These are phyloP conservation scores for Ambispora gerdemannii DNA, from an alignment of 192 early-diverging fungal species.

Conservation along the genomic window DNA sequence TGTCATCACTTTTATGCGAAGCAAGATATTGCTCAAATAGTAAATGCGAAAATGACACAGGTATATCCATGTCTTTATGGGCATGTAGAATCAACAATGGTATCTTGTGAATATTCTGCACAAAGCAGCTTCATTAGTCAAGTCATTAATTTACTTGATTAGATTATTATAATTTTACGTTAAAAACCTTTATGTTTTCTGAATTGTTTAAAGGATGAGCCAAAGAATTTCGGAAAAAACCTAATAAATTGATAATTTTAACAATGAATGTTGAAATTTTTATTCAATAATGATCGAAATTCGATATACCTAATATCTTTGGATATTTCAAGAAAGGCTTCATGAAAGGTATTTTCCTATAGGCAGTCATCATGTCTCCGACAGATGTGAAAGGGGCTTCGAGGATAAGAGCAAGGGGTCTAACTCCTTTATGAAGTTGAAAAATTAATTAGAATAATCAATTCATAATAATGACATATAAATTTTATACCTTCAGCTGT, in stretches of 20 bases:
- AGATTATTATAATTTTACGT: not conserved
- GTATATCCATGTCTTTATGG: constrained; percentile 37
- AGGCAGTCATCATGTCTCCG: constrained; percentile 40
- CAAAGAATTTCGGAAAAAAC: constrained; percentile 35
- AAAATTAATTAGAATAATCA: not conserved
- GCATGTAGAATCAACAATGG: constrained; percentile 38
- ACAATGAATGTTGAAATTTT: not conserved
- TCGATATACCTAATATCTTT: not conserved
- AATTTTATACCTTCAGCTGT: constrained; percentile 24
- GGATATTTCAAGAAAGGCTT: constrained; percentile 36
- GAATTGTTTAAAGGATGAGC: constrained; percentile 39
- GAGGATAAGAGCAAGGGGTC: constrained; percentile 32
- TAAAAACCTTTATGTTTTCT: constrained; percentile 31
- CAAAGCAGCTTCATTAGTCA: not conserved
- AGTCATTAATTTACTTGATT: not conserved
- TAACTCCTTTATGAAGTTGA: not conserved
- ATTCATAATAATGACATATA: not conserved
- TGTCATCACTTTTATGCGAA: no score
- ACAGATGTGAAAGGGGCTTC: constrained; percentile 41
- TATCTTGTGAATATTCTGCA: not conserved
- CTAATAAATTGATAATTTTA: constrained; percentile 23
- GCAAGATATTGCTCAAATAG: constrained; percentile 35
- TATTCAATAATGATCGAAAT: not conserved
- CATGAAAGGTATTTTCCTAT: constrained; percentile 39
- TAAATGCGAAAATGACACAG: constrained; percentile 36